Conservation (phyloP, 1,139 yeast species). For the Fermentozyma sake region DNA sequence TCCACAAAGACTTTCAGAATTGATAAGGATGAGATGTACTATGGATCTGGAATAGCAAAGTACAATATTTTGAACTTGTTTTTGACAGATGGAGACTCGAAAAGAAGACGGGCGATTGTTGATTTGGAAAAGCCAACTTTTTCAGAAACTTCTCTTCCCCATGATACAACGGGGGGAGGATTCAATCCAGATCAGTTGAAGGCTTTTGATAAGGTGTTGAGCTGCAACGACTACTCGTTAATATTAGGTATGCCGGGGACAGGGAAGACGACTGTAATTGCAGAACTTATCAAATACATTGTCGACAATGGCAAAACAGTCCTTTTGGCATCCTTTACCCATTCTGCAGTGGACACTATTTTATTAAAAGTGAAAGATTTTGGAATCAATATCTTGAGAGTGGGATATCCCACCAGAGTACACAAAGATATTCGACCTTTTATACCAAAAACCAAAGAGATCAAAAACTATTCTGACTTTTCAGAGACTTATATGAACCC, state of each 20-base stretch:
- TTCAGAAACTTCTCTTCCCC: slow-evolving; percentile 19
- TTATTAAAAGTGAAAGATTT: slow-evolving; percentile 57
- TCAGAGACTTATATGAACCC: slow-evolving; percentile 47
- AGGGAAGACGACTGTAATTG: slow-evolving; percentile 92
- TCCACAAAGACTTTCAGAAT: slow-evolving; percentile 46
- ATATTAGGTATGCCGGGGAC: slow-evolving; percentile 98
- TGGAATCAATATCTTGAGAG: slow-evolving; percentile 47
- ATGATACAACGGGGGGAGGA: slow-evolving; percentile 10
- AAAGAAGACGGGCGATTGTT: slow-evolving; percentile 56
- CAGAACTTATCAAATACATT: slow-evolving; percentile 61
- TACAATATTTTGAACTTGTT: slow-evolving; percentile 70
- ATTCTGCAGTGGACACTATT: slow-evolving; percentile 94
- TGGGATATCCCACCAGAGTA: slow-evolving; percentile 55
- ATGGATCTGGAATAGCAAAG: slow-evolving; percentile 73
- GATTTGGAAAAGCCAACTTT: slow-evolving; percentile 46
- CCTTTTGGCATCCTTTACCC: slow-evolving; percentile 81
- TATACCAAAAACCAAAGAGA: slow-evolving; percentile 41
- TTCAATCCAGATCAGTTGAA: slow-evolving; percentile 65
- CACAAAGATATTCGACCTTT: slow-evolving; percentile 58
- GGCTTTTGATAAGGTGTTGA: slow-evolving; percentile 64
- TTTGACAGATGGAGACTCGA: slow-evolving; percentile 47
- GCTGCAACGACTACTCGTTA: slow-evolving; percentile 70
- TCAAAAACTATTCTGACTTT: slow-evolving; percentile 44
- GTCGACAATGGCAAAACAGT: slow-evolving; percentile 62
- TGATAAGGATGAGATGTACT: slow-evolving; percentile 76